Base-by-base conservation (phyloP, 129 eudicot genomes). In the Ambrosia artemisiifolia region DNA sequence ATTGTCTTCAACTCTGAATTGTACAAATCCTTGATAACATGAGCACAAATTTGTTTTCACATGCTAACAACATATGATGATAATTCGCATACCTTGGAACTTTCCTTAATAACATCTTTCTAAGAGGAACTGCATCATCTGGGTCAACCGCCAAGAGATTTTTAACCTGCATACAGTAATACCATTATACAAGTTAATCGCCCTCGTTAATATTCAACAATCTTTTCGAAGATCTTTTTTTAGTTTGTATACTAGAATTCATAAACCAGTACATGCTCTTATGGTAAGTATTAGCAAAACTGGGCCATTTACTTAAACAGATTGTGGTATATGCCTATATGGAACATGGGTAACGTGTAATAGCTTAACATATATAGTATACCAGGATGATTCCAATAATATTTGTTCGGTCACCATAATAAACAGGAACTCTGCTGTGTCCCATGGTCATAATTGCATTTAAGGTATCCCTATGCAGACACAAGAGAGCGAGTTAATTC, bases 361-460 rank as follows among this genome's bases (percentile, higher is more conserved):
- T 69, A 49, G 71, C 49, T 36, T 48, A 35, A 19, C 11, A 16
- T 0, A 38, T 20, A 28, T n/a, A 73, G 54, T 64, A 74, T 88
- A 94, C 97, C 97, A 95, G 86, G 71, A 90, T 83, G 59, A 95
- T 75, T 67, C 97, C 99, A 73, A 95, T 88, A 20, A 95, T 90
- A 74, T 95, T 95, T 53, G 84, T 78, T 38, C 88, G 84, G 56
- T 79, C 84, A 70, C 85, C 83, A 73, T 71, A 83, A 74, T 95
- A 90, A 70, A 95, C 89, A 69, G 99, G 99, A 83, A 95, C 87
- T 88, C 99, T 84, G 63, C 99, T 95, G 77, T 95, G 99, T 44
- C 99, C 97, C 93, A 82, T 95, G 63, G 97, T 76, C 99, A 95
- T 90, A 75, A 90, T 88, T 64, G 83, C 91, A 83, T 95, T 95